These are phyloP conservation scores for Santalum album DNA, from an alignment of 164 flowering plant genomes.

Conservation along the genomic window DNA sequence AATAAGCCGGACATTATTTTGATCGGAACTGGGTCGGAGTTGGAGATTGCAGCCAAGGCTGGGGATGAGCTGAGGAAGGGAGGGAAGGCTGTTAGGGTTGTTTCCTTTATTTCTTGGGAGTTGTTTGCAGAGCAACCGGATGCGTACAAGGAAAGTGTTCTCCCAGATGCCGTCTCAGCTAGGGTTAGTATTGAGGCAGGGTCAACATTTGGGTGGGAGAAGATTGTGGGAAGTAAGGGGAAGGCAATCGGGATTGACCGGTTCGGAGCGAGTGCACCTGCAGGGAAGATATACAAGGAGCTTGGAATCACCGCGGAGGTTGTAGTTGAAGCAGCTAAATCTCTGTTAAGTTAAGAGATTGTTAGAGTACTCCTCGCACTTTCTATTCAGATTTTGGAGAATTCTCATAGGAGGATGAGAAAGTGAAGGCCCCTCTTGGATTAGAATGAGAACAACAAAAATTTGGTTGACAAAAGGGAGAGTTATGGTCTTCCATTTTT, in stretches of 20 bases:
- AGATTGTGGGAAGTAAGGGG: conserved; percentile 39
- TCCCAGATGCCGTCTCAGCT: conserved; percentile 28
- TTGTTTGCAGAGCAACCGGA: conserved; percentile 30
- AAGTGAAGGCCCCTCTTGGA: no score
- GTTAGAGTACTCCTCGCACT: no score
- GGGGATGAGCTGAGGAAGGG: conserved; percentile 33
- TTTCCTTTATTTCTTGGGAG: conserved; percentile 48
- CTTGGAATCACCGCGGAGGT: conserved; percentile 39
- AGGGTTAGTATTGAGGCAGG: conserved; percentile 53
- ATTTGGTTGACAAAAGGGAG: no score
- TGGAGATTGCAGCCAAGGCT: conserved; percentile 29
- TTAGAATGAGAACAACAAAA: no score
- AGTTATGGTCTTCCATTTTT: no score
- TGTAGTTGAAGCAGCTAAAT: conserved; percentile 8
- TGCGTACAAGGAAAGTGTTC: conserved; percentile 33
- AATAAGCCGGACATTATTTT: conserved; percentile 39
- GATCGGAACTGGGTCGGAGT: conserved; percentile 53
- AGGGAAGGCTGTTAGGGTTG: conserved; percentile 42
- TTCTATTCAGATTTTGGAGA: no score
- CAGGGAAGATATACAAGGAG: conserved; percentile 28
- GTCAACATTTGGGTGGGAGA: conserved; percentile 42
- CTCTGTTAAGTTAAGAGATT: background rate
- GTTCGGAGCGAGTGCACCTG: conserved; percentile 44
- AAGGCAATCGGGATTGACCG: conserved; percentile 31
- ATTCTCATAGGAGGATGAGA: no score